phyloP scores from a whole-genome alignment of 768 basidiomycete species.

The Leccinum fibrillosum region DNA sequence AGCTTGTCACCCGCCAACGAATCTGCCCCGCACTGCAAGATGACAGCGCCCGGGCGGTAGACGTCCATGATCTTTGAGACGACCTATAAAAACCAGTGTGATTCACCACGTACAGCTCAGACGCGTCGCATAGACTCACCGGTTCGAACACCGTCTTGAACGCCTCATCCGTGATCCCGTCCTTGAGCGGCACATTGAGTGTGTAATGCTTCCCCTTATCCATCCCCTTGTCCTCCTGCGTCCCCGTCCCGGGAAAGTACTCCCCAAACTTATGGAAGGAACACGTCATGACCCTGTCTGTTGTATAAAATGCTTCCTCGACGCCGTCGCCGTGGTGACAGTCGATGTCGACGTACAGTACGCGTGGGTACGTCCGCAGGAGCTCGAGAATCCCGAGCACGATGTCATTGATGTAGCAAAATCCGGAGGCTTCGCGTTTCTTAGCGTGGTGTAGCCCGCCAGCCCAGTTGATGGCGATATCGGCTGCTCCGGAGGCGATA shows the following conservation, averaged over 20 bases:
- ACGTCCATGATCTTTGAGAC: conserved; percentile 83
- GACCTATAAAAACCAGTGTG: conserved; percentile 48
- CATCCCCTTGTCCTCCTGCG: conserved; percentile 80
- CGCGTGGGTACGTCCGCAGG: conserved; percentile 78
- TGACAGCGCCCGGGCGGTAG: conserved; percentile 81
- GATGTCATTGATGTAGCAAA: conserved; percentile 99
- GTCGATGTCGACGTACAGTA: conserved; percentile 97
- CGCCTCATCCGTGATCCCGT: conserved; percentile 89
- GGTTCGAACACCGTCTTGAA: conserved; percentile 91
- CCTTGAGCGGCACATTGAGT: conserved; percentile 89
- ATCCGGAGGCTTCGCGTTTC: conserved; percentile 95
- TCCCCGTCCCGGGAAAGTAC: conserved; percentile 70
- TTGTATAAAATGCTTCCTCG: conserved; percentile 98
- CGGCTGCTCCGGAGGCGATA: conserved; percentile 73
- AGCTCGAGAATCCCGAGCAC: conserved; percentile 93
- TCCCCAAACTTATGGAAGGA: conserved; percentile 98
- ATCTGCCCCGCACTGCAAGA: conserved; percentile 95
- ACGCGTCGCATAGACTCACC: conserved; percentile 41
- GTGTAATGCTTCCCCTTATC: conserved; percentile 85
- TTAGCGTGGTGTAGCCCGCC: conserved; percentile 99
- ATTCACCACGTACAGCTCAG: neutral
- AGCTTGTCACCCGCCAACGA: conserved; percentile 94
- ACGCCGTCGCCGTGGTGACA: conserved; percentile 99
- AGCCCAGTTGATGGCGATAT: conserved; percentile 93
- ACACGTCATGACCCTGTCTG: conserved; percentile 95